Base-by-base conservation (phyloP, 2,329 filamentous ascomycete genomes). In the Fusarium poae region DNA sequence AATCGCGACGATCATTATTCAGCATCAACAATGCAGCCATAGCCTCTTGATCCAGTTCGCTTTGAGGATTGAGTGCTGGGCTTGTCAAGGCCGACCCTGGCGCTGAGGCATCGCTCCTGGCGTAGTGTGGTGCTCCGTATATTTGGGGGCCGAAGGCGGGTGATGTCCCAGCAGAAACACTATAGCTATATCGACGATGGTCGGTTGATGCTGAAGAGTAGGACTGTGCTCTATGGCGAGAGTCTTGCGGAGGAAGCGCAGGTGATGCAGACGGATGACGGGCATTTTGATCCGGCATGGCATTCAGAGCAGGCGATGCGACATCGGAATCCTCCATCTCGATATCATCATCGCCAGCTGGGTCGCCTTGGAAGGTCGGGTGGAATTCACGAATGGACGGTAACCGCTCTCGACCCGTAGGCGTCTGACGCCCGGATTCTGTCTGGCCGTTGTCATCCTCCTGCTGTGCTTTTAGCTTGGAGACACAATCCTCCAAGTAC, bases 1-100 rank as follows among this genome's bases (percentile, higher is more conserved):
- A 82, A 37, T 83, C 84, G 35, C 92, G 85, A 40, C 92, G 87
- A 77, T 96, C 93, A 55, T 85, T 89, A 70, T 94, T 97, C 62
- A 97, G 82, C 94, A 97, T 97, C 77, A 97, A 79, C 71, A 97
- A 78, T 5, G 94, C 94, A 15, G 93, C 91, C 10, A 93, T 96
- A 2, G 93, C 94, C 77, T 96, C 93, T 64, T 94, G 90, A 66
- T 92, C 89, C 6, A 87, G 74, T 50, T 89, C 87, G 35, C 82
- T 81, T 73, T 87, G 85, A 1, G 88, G 86, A 21, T 80, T 75
- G 44, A 90, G 77, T 10, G 84, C 84, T 2, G 88, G 88, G 65
- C 87, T 89, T 8, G 89, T 88, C 62, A 89, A 75, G 1, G 85
- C 81, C 49, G 85, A 90, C 3, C 80, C 84, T 50, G 80, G 80